Evolutionary conservation across 495 filamentous ascomycete species (phyloP).

Genomic region (Penicillium desertorum): DNA sequence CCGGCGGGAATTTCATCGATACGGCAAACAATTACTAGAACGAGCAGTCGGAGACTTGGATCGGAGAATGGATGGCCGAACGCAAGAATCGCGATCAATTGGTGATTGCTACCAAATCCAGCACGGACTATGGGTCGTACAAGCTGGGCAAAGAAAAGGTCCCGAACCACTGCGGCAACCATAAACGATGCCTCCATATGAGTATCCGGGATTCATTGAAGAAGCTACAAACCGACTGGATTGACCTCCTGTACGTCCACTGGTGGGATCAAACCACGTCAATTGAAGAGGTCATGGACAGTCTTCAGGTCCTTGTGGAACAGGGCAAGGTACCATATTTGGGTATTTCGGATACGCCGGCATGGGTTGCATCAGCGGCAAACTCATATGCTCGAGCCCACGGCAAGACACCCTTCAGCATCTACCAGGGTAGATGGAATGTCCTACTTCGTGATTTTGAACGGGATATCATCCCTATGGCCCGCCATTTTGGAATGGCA

Average conservation of each 20-base stretch:
- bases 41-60: conserved; percentile 9
- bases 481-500: conserved; percentile 56
- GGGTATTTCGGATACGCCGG: conserved; percentile 43
- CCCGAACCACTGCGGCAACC: conserved; percentile 59
- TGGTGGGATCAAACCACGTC: conserved; percentile 25
- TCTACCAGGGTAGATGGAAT: conserved; percentile 33
- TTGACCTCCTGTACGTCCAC: conserved; percentile 42
- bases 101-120: conserved; percentile 68
- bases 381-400: conserved; percentile 32
- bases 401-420: conserved; percentile 22
- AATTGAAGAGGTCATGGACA: conserved; percentile 47
- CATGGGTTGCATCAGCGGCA: conserved; percentile 36
- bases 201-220: conserved; percentile 54
- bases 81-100: conserved; percentile 18
- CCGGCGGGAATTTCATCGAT: conserved; percentile 49
- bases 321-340: conserved; percentile 50
- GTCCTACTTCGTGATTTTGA: conserved; percentile 47
- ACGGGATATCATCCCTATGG: conserved; percentile 60
- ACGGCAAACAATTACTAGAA: conserved; percentile 21
- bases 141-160: conserved; percentile 31
- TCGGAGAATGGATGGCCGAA: conserved; percentile 19
- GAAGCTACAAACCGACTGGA: conserved; percentile 66
- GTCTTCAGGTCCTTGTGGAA: conserved; percentile 38
- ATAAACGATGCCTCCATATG: conserved; percentile 54
- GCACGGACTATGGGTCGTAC: conserved; percentile 34